Base-by-base conservation (phyloP, 1,284 basidiomycete species). In the Sanguinoderma infundibulare region DNA sequence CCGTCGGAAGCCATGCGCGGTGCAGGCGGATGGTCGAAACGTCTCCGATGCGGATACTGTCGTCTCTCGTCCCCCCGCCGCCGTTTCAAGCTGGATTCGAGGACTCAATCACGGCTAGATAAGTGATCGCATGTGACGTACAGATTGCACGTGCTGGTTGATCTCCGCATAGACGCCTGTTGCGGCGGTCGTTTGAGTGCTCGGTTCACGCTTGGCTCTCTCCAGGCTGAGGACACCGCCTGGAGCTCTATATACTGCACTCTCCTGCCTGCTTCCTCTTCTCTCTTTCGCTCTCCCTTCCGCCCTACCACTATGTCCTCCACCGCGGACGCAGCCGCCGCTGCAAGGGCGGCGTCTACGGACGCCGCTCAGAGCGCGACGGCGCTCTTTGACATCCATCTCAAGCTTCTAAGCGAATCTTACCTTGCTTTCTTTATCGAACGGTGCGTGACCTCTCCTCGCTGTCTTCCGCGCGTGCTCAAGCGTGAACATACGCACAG, bases 341-440 rank as follows among this genome's bases (percentile, higher is more conserved):
- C 57, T n/a, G 57, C 65, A 20, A 55, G 55, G 39, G 57, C 51
- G n/a, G 57, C 58, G 6, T 40, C 54, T 15, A 44, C 34, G 12
- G 72, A 72, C 20, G 59, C 62, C 22, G 67, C 70, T 30, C 65
- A 67, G 67, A 89, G 89, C 5, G 89, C 90, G 5, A 75, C 91
- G 46, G 82, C 86, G 0, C 77, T 87, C 55, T 94, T 92, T 70
- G 91, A 94, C 58, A 74, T 81, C 39, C 87, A 94, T 67, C 84
- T 94, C 39, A 85, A 79, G 63, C 80, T 87, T 63, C 73, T 94
- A 52, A 80, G 84, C 34, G 91, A 94, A 67, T 90, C 89, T 9
- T 94, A 94, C 73, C 82, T 95, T 65, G 79, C 72, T 64, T 95
- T 95, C 80, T 95, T 95, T 76, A 84, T 87, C 73, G 94, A 96